These are phyloP conservation scores for Diaporthe citriasiana DNA, from an alignment of 2,329 filamentous ascomycete species.

Conservation along the genomic window DNA sequence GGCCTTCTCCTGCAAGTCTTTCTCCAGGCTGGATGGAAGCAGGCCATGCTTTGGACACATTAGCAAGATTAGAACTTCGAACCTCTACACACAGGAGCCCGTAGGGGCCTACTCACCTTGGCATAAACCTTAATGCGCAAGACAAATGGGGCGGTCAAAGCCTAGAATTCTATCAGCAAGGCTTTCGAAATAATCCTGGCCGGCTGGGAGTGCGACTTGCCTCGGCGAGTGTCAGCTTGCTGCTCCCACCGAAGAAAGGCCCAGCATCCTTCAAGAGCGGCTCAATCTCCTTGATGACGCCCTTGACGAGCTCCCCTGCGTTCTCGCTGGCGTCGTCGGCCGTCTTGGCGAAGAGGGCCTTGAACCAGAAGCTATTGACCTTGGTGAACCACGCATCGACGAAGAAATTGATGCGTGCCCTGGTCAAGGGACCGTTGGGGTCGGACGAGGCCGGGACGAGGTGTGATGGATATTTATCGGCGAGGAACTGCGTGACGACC, in stretches of 20 bases:
- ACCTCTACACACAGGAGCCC: no score
- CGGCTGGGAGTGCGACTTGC: conserved; percentile 58
- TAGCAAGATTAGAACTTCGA: background rate
- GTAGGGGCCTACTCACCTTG: background rate
- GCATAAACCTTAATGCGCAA: conserved; percentile 46
- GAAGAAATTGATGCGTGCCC: conserved; percentile 80
- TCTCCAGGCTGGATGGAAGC: conserved; percentile 62
- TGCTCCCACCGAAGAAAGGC: conserved; percentile 76
- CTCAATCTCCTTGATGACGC: conserved; percentile 79
- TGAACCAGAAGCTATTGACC: conserved; percentile 63
- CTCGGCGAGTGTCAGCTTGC: conserved; percentile 80
- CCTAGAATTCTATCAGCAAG: conserved; percentile 40
- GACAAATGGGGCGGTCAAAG: conserved; percentile 46
- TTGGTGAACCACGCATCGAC: conserved; percentile 78
- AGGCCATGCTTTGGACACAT: conserved; percentile 62
- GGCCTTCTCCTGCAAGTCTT: conserved; percentile 65
- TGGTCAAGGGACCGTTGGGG: conserved; percentile 68
- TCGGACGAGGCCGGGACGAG: conserved; percentile 70
- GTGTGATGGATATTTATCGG: conserved; percentile 77
- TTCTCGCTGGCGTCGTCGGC: conserved; percentile 65
- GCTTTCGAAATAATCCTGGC: background rate
- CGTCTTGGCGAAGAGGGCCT: conserved; percentile 61
- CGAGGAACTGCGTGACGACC: conserved; percentile 79
- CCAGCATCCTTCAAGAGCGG: conserved; percentile 70
- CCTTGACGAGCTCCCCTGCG: conserved; percentile 65